Evolutionary conservation across 2,329 filamentous ascomycete species (phyloP).

Genomic region (Coniochaeta sp.): DNA sequence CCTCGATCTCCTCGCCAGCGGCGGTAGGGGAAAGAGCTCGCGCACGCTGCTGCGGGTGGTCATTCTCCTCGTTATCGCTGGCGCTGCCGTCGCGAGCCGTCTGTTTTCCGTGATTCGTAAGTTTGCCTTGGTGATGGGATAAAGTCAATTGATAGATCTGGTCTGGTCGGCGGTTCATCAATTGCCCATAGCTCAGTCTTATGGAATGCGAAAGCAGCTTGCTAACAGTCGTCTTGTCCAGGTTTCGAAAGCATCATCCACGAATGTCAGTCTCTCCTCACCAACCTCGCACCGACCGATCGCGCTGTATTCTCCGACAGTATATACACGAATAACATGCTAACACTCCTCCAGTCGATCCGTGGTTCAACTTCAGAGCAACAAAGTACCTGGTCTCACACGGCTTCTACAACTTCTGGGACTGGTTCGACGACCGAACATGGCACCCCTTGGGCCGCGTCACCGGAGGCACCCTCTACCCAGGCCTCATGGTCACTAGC

Average conservation of each 20-base stretch:
- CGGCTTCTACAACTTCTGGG: conserved; percentile 99
- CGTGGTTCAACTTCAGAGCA: conserved; percentile 99
- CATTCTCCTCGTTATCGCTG: conserved; percentile 87
- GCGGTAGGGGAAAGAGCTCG: conserved; percentile 72
- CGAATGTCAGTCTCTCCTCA: conserved; percentile 69
- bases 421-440: conserved; percentile 99
- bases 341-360: conserved; percentile 65
- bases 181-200: neutral
- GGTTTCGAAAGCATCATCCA: conserved; percentile 99
- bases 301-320: neutral
- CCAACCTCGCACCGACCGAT: neutral
- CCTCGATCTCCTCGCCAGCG: conserved; percentile 60
- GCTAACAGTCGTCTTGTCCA: conserved; percentile 25
- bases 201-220: conserved; percentile 8
- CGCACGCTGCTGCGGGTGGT: conserved; percentile 80
- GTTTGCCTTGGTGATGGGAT: conserved; percentile 26
- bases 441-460: conserved; percentile 98
- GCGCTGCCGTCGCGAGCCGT: conserved; percentile 83
- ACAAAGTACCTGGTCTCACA: conserved; percentile 96
- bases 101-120: conserved; percentile 97
- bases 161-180: neutral
- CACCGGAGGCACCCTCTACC: conserved; percentile 97
- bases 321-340: conserved; percentile 8
- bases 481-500: conserved; percentile 97
- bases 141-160: neutral